phyloP scores from a whole-genome alignment of 257 asterid genomes.

The Nicotiana undulata region DNA sequence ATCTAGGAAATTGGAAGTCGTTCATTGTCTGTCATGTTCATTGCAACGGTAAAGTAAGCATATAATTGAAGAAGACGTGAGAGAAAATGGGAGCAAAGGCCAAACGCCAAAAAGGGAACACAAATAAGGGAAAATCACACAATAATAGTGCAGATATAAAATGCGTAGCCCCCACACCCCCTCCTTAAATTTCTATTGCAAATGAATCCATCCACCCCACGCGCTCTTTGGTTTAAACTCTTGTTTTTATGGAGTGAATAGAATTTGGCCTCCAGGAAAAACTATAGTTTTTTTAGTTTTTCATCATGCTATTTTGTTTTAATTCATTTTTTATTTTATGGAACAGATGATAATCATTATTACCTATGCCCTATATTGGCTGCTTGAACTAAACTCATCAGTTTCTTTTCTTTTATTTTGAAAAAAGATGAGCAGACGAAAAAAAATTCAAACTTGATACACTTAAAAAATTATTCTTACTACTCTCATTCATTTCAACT shows the following conservation, averaged over 20 bases:
- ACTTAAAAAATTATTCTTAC: too few relatives aligned
- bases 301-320: neutral
- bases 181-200: slow-evolving; percentile 1
- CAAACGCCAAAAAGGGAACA: neutral
- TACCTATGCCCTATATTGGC: too few relatives aligned
- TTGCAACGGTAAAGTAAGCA: slow-evolving; percentile 1
- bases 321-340: too few relatives aligned
- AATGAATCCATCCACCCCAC: neutral
- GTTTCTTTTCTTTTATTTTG: too few relatives aligned
- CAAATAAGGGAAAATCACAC: neutral
- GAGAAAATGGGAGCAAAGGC: neutral
- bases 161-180: neutral
- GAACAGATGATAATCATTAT: too few relatives aligned
- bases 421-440: too few relatives aligned
- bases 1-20: neutral
- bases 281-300: neutral
- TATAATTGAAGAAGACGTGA: neutral
- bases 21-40: neutral
- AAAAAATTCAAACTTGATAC: too few relatives aligned
- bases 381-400: too few relatives aligned
- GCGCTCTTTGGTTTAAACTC: neutral
- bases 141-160: neutral
- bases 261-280: neutral
- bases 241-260: neutral
- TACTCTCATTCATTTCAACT: too few relatives aligned